Base-by-base conservation (phyloP, 306 rosid genomes). In the Elaeagnus macrophylla region DNA sequence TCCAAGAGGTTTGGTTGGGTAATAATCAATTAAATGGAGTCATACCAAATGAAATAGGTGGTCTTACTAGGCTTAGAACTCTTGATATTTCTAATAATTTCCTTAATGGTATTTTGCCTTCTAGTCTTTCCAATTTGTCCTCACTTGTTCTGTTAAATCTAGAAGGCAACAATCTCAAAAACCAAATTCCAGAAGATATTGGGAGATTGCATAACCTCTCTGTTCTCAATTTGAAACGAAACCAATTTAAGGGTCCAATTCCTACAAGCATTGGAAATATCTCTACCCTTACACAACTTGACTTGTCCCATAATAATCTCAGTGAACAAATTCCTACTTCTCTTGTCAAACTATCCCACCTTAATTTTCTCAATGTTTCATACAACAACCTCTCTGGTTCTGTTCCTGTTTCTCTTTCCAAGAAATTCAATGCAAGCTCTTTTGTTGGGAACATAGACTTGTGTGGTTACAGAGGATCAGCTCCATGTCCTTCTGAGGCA, bases 371-470 rank as follows among this genome's bases (percentile, higher is more conserved):
- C 81, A 84, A 82, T 70, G 89, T 93, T 38, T 93, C 99, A 35
- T 63, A 73, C 67, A 93, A 93, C 75, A 93, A 87, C 58, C 85
- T 93, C 5, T 87, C 96, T 54, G 99, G 99, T 38, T 48, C 63
- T 48, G 94, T 87, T 53, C 99, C 99, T 8, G 62, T 77, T 14
- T 49, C 67, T 14, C 81, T 93, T 19, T 68, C 82, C 36, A 80
- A 73, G 59, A 87, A 60, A 72, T 93, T 93, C 99, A 86, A 82
- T 57, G 72, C 94, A 45, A 87, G 79, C 68, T 87, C 99, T 32
- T 93, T 93, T 37, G 67, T 16, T 1, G 99, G 99, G 37, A 93
- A 93, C 39, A 72, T 93, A 55, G 77, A 78, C 55, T 78, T 93
- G 1, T 93, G 96, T 66, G 99, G 96, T 6, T 87, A 51, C 52